These are phyloP conservation scores for Adansonia rubrostipa DNA, from an alignment of 441 rosid genomes.

Conservation along the genomic window DNA sequence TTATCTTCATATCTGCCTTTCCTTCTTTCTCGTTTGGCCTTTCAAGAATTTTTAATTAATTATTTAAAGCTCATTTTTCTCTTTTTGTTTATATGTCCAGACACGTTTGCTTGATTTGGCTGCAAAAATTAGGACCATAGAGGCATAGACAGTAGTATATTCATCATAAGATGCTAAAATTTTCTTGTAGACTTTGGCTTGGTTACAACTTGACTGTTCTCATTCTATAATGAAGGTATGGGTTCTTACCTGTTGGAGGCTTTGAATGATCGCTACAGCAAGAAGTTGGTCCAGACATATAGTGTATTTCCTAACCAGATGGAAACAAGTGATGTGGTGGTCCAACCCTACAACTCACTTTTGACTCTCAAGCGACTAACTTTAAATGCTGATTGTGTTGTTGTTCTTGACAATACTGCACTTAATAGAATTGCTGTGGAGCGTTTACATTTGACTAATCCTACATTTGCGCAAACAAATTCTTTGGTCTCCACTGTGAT, in stretches of 20 bases:
- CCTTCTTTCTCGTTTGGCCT: background rate
- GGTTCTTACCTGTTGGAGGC: slow-evolving; percentile 98
- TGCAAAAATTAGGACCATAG: background rate
- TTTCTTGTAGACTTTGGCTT: slow-evolving; percentile 16
- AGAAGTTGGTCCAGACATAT: slow-evolving; percentile 96
- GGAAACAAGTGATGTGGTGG: slow-evolving; percentile 99
- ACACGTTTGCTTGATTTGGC: background rate
- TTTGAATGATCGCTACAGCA: slow-evolving; percentile 96
- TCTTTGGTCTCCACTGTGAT: slow-evolving; percentile 95
- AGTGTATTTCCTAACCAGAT: slow-evolving; percentile 98
- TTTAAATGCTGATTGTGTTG: slow-evolving; percentile 96
- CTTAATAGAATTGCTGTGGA: slow-evolving; percentile 95
- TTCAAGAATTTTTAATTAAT: background rate
- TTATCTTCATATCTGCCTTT: background rate
- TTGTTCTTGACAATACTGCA: slow-evolving; percentile 98
- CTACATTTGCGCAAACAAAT: slow-evolving; percentile 92
- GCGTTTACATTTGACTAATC: slow-evolving; percentile 84
- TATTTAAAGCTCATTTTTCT: background rate
- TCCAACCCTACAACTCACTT: slow-evolving; percentile 98
- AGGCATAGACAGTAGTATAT: background rate
- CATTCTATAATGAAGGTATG: slow-evolving; percentile 70
- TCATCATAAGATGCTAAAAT: background rate
- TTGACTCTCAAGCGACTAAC: slow-evolving; percentile 94
- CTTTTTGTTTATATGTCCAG: background rate
- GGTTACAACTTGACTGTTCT: slow-evolving; percentile 25